phyloP scores from a whole-genome alignment of 768 basidiomycete species.

The Rhodotorula taiwanensis region DNA sequence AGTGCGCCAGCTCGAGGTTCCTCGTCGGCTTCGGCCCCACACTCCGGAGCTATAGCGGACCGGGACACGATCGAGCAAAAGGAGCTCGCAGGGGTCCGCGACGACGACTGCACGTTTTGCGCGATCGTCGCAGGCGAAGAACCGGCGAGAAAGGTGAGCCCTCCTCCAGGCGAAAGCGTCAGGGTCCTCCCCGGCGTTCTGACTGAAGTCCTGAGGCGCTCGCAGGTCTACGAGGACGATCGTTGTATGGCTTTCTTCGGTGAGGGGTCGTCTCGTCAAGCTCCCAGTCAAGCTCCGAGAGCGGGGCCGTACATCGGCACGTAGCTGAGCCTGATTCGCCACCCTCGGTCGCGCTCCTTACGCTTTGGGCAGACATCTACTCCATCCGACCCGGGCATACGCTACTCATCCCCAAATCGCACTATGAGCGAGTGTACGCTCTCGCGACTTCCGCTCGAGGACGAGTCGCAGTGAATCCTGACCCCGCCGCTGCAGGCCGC shows the following conservation, averaged over 20 bases:
- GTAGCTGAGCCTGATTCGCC: no score
- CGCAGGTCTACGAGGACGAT: constrained; percentile 23
- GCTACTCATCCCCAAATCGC: constrained; percentile 11
- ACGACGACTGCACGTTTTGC: constrained; percentile 20
- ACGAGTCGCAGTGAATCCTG: no score
- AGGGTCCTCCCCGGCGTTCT: no score
- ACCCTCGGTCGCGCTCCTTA: background rate
- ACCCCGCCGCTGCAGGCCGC: background rate
- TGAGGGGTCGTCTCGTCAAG: no score
- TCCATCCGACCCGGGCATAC: constrained; percentile 22
- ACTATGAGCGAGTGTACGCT: constrained; percentile 15
- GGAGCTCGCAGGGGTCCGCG: background rate
- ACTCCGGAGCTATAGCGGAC: no score
- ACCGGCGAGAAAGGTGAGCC: constrained; percentile 6
- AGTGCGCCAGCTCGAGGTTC: background rate
- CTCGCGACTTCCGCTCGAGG: no score
- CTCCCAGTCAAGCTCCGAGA: no score
- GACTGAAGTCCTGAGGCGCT: no score
- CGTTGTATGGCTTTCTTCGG: background rate
- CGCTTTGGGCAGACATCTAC: constrained; percentile 11
- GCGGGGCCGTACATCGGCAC: no score
- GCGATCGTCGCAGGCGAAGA: background rate
- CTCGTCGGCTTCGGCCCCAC: no score
- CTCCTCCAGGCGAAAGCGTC: no score
- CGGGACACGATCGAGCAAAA: no score